These are phyloP conservation scores for Dryas drummondii DNA, from an alignment of 306 rosid species.

Conservation along the genomic window DNA sequence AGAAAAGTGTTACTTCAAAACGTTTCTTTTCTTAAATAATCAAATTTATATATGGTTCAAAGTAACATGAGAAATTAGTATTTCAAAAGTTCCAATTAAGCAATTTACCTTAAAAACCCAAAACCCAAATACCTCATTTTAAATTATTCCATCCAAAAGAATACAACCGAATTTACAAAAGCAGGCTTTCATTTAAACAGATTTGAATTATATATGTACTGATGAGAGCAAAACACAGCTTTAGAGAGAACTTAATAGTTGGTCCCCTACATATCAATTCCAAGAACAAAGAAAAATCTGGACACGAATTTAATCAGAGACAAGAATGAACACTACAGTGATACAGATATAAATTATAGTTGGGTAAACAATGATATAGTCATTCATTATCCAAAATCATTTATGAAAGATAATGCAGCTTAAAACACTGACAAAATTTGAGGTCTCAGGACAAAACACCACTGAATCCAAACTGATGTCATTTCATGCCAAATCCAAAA, in stretches of 20 bases:
- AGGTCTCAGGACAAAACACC: background rate
- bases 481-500: background rate
- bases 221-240: background rate
- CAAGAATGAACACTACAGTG: background rate
- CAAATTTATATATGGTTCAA: too few relatives aligned
- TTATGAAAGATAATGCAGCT: background rate
- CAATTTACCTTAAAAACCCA: too few relatives aligned
- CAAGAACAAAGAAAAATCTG: background rate
- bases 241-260: background rate
- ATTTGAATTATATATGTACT: background rate
- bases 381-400: background rate
- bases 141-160: too few relatives aligned
- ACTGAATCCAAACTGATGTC: background rate
- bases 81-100: too few relatives aligned
- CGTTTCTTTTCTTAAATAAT: too few relatives aligned
- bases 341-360: background rate
- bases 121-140: too few relatives aligned
- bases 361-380: background rate
- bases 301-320: background rate
- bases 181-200: background rate
- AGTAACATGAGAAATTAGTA: too few relatives aligned
- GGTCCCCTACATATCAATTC: background rate
- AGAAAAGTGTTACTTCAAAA: too few relatives aligned
- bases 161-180: background rate
- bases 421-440: background rate